Conservation (phyloP, 1,139 yeast species). For the Pichia terricola region DNA sequence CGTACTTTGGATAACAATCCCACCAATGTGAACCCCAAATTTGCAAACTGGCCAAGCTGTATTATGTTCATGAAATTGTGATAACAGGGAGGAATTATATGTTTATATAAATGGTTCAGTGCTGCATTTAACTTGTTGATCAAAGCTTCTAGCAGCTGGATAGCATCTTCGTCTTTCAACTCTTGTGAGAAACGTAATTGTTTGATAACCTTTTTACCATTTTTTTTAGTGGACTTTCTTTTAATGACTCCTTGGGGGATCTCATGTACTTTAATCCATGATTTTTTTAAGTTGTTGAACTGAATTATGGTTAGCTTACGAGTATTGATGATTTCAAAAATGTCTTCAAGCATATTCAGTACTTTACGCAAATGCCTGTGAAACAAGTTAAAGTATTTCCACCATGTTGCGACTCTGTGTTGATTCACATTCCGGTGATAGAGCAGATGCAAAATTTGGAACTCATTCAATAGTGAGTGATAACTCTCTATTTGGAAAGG, state of each 20-base stretch:
- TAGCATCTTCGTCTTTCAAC: constrained; percentile 9
- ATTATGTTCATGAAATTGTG: constrained; percentile 58
- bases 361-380: constrained; percentile 47
- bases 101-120: constrained; percentile 31
- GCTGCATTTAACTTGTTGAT: constrained; percentile 11
- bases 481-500: constrained; percentile 4
- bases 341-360: constrained; percentile 20
- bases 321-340: constrained; percentile 13
- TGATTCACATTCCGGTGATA: constrained; percentile 71
- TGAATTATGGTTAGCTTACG: constrained; percentile 7
- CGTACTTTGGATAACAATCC: constrained; percentile 46
- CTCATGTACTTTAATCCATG: constrained; percentile 6
- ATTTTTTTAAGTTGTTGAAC: constrained; percentile 5
- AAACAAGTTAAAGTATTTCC: constrained; percentile 57
- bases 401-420: constrained; percentile 69
- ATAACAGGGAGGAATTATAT: constrained; percentile 41
- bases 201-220: background rate
- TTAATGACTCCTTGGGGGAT: background rate
- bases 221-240: background rate
- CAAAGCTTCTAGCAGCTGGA: constrained; percentile 14
- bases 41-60: constrained; percentile 69
- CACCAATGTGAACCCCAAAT: constrained; percentile 61
- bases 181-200: background rate
- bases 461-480: constrained; percentile 36
- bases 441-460: constrained; percentile 46